Evolutionary conservation across 2,329 filamentous ascomycete genomes (phyloP).

Genomic region (Colletotrichum falcatum): DNA sequence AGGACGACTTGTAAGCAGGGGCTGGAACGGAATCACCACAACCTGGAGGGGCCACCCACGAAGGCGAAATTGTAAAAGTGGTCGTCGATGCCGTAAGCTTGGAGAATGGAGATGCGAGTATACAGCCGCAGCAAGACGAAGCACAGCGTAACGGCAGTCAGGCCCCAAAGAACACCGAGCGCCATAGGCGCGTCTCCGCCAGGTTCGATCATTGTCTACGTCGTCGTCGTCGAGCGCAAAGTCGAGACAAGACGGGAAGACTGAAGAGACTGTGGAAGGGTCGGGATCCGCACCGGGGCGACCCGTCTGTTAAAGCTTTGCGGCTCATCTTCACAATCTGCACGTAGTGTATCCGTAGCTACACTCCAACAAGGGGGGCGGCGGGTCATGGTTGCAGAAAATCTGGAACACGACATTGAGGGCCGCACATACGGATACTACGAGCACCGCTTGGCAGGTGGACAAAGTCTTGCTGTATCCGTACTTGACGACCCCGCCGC

Average conservation of each 20-base stretch:
- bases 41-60: slow-evolving; percentile 10
- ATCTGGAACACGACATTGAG: slow-evolving; percentile 19
- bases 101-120: slow-evolving; percentile 45
- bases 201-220: slow-evolving; percentile 37
- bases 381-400: neutral
- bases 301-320: slow-evolving; percentile 20
- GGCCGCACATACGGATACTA: too few relatives aligned
- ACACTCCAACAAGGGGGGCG: neutral
- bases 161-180: slow-evolving; percentile 46
- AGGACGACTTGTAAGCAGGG: neutral
- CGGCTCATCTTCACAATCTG: slow-evolving; percentile 18
- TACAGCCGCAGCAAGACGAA: slow-evolving; percentile 53
- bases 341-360: slow-evolving; percentile 20
- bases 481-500: slow-evolving; percentile 15
- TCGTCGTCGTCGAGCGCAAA: slow-evolving; percentile 16
- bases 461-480: too few relatives aligned
- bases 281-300: slow-evolving; percentile 9
- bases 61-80: slow-evolving; percentile 38
- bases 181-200: slow-evolving; percentile 40
- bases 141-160: slow-evolving; percentile 44
- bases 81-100: slow-evolving; percentile 39
- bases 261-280: slow-evolving; percentile 4
- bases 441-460: neutral
- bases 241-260: neutral
- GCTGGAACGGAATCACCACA: neutral